Evolutionary conservation across 1,284 basidiomycete species (phyloP).

Genomic region (Cryptococcus floricola): DNA sequence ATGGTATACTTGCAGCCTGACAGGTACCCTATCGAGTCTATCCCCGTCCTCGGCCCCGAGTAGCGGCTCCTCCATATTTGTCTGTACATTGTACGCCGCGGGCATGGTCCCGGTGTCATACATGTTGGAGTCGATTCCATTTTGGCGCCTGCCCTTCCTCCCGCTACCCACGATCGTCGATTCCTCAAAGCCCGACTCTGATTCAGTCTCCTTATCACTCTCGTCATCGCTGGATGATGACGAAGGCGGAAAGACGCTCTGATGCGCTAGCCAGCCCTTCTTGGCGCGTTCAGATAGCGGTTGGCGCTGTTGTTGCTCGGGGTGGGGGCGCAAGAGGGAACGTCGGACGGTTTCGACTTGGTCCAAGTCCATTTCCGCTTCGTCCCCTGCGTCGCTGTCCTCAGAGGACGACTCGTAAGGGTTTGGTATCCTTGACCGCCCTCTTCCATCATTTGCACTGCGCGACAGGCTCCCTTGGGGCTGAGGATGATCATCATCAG

Average conservation of each 20-base stretch:
- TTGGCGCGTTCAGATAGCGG: constrained; percentile 22
- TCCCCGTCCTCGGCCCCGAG: constrained; percentile 19
- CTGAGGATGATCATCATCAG: neutral
- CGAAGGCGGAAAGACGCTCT: constrained; percentile 47
- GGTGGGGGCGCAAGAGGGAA: constrained; percentile 19
- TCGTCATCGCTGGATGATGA: constrained; percentile 36
- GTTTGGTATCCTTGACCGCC: constrained; percentile 26
- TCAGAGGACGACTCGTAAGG: constrained; percentile 38
- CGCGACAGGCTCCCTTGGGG: neutral
- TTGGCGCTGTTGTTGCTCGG: constrained; percentile 3
- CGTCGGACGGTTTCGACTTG: constrained; percentile 33
- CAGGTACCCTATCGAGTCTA: constrained; percentile 23
- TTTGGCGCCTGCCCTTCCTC: constrained; percentile 8
- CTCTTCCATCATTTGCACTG: constrained; percentile 16
- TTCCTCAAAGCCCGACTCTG: constrained; percentile 25
- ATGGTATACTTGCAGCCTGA: constrained; percentile 46
- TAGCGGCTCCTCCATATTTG: constrained; percentile 33
- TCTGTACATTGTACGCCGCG: constrained; percentile 1
- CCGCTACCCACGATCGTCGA: neutral
- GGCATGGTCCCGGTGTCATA: constrained; percentile 7
- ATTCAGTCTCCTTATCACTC: constrained; percentile 41
- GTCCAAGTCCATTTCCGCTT: constrained; percentile 34
- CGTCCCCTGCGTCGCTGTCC: constrained; percentile 31
- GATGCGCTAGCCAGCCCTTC: constrained; percentile 50
- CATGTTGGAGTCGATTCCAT: constrained; percentile 20